Conservation (phyloP, 2,329 filamentous ascomycete genomes). For the Ophiognomonia clavigignenti-juglandacearum region DNA sequence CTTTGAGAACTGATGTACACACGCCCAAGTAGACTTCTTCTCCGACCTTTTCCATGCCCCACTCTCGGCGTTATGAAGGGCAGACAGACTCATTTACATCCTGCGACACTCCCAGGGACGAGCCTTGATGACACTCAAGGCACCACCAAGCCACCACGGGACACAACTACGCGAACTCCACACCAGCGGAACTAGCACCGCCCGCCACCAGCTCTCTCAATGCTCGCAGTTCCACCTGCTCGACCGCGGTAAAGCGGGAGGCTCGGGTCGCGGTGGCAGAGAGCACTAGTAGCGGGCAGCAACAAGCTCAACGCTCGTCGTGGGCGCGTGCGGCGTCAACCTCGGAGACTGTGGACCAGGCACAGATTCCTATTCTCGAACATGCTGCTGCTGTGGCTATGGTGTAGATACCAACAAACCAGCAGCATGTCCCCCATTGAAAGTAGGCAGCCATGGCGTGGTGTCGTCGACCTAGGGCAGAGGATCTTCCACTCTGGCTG, state of each 20-base stretch:
- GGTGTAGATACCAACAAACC: background rate
- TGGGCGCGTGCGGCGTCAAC: background rate
- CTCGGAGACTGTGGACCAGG: background rate
- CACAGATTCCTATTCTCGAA: background rate
- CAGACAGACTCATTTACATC: conserved; percentile 3
- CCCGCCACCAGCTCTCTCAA: background rate
- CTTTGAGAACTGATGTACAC: too few species aligned
- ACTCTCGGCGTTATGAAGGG: conserved; percentile 16
- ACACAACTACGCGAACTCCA: background rate
- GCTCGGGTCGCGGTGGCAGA: conserved; percentile 8
- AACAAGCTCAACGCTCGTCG: conserved; percentile 3
- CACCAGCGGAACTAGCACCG: conserved; percentile 8
- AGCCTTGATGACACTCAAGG: background rate
- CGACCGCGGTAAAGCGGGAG: conserved; percentile 4
- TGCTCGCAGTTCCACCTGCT: conserved; percentile 2
- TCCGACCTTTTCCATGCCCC: conserved; percentile 5
- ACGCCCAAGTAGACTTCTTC: too few species aligned
- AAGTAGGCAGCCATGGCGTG: background rate
- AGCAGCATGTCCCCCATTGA: background rate
- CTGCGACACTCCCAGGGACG: conserved; percentile 6
- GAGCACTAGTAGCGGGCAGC: background rate
- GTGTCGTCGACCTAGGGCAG: background rate
- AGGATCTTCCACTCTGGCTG: conserved; percentile 1
- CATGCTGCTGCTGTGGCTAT: background rate
- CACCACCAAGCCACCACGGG: conserved; percentile 1